Evolutionary conservation across 2,329 filamentous ascomycete genomes (phyloP), one percentile per base, ranked within the genome.

Genomic region (Hypoxylon sp.): DNA sequence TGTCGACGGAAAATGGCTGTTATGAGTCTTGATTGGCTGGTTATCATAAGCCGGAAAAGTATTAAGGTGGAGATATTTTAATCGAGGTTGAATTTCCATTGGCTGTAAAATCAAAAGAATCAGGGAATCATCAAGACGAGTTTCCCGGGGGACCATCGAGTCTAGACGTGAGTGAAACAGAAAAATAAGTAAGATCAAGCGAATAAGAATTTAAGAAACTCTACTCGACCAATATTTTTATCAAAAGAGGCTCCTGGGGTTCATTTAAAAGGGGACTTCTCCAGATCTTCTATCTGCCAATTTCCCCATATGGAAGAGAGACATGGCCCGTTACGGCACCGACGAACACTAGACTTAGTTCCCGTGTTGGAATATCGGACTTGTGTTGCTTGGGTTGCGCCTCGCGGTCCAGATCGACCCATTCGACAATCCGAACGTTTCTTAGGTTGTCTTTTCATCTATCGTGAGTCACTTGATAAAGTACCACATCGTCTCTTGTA

Each of bases 101-200:
- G 74, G 75, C 53, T 66, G 61, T 74, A 76, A 77, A 77, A 70
- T 74, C 63, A 70, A 50, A 17, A 71, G 59, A 72, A 74, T 62
- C 72, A 73, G 47, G 67, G 71, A 63, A 68, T 63, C 51, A 74
- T 46, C 63, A 69, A 48, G 63, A 52, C 57, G 59, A 55, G 24
- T 66, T 68, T 52, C 35, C 54, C 59, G 50, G 58, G 60, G 59
- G 46, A 46, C 37, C 46, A 66, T 22, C 57, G 53, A 48, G 66
- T 66, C 70, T 71, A 71, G 66, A 72, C 50, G 60, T 69, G 63
- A 69, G 66, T 52, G 52, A 71, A 67, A 71, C 66, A 65, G 67
- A 61, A 67, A 71, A 60, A 57, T 69, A 62, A 62, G 48, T 22
- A 65, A 13, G 39, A 67, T 63, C 52, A 67, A 47, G 42, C 70